A percentile compares a stretch with the other conserved stretches of the same genome.
Conservation (phyloP, 805 yeast species). For the Pichia gijzeniarum region DNA sequence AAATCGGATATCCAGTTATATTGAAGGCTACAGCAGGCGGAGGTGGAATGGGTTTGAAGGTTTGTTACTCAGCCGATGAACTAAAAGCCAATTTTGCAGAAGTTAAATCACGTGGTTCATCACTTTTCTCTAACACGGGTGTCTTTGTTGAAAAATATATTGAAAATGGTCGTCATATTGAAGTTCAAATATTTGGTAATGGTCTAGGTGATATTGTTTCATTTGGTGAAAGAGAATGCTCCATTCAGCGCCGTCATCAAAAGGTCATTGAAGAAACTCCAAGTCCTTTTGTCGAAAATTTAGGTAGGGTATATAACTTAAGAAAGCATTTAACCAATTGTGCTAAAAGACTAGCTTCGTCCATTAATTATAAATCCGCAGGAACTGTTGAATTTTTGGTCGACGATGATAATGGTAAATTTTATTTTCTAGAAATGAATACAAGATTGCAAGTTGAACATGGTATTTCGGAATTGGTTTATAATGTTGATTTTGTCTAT, state of each 20-base stretch:
- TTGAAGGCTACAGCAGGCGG: conserved; percentile 29
- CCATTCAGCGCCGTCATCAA: conserved; percentile 29
- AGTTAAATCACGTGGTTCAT: conserved; percentile 23
- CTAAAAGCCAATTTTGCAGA: conserved; percentile 15
- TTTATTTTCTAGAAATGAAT: conserved; percentile 26
- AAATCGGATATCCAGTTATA: conserved; percentile 26
- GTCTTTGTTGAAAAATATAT: conserved; percentile 26
- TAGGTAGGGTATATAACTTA: conserved; percentile 9
- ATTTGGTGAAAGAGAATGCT: conserved; percentile 28
- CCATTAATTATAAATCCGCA: conserved; percentile 25
- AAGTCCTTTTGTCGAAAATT: conserved; percentile 20
- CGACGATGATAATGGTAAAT: conserved; percentile 22
- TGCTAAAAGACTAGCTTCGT: conserved; percentile 20
- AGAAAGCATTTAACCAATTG: conserved; percentile 18
- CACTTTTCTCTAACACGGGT: conserved; percentile 21
- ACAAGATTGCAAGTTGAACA: conserved; percentile 29
- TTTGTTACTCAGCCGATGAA: conserved; percentile 16
- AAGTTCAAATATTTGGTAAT: conserved; percentile 27
- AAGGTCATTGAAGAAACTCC: conserved; percentile 29
- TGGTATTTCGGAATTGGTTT: conserved; percentile 25
- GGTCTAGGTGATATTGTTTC: conserved; percentile 24
- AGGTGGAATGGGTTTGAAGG: conserved; percentile 28
- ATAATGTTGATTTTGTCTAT: conserved; percentile 22
- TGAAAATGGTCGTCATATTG: conserved; percentile 25
- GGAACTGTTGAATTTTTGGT: conserved; percentile 29